Conservation (phyloP, 1,284 basidiomycete genomes). For the Porphyrellus sp. region DNA sequence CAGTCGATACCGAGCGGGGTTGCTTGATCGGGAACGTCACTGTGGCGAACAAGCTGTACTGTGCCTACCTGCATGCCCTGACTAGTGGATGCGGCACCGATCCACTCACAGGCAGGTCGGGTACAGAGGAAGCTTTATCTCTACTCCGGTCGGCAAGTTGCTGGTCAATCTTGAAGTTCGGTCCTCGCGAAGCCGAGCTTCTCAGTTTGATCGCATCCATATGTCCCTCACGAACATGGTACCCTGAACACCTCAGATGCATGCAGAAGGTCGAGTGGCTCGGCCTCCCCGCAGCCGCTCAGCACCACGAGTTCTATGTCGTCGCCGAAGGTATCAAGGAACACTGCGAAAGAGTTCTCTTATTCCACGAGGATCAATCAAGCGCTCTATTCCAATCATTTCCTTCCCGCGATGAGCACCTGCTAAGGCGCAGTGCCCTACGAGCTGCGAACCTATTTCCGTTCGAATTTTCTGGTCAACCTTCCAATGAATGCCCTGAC, state of each 20-base stretch:
- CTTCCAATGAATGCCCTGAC: slow-evolving; percentile 4
- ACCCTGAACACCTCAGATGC: slow-evolving; percentile 37
- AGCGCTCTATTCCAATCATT: slow-evolving; percentile 1
- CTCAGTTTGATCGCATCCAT: slow-evolving; percentile 37
- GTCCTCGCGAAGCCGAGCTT: slow-evolving; percentile 28
- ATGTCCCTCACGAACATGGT: slow-evolving; percentile 37
- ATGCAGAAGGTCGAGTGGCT: slow-evolving; percentile 37
- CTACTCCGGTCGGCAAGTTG: slow-evolving; percentile 15
- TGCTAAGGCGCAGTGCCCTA: slow-evolving; percentile 17
- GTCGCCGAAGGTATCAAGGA: slow-evolving; percentile 32
- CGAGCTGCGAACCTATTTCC: slow-evolving; percentile 15
- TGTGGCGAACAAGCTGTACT: neutral
- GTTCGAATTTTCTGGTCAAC: neutral
- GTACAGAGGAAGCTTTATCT: neutral
- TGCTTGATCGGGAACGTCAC: neutral
- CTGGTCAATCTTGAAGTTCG: slow-evolving; percentile 23
- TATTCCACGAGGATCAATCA: slow-evolving; percentile 2
- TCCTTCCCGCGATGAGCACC: slow-evolving; percentile 1
- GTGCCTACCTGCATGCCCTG: neutral
- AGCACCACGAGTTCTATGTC: slow-evolving; percentile 34
- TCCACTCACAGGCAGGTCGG: neutral
- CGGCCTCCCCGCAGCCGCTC: slow-evolving; percentile 23
- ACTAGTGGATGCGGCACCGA: neutral
- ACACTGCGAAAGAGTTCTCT: slow-evolving; percentile 23
- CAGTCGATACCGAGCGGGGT: neutral